Conservation (phyloP, 768 basidiomycete species). For the Suillus plorans region DNA sequence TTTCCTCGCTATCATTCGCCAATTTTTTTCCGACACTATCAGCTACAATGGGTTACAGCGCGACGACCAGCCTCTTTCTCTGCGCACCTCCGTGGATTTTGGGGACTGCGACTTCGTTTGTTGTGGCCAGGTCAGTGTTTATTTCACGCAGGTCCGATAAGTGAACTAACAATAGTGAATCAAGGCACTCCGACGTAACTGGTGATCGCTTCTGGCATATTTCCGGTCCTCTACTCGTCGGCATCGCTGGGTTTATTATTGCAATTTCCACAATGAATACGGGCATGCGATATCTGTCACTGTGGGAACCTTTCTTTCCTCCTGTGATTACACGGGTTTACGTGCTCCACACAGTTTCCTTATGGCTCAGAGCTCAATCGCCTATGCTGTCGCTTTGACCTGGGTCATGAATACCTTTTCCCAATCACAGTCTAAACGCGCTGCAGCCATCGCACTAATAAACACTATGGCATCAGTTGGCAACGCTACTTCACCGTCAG, state of each 20-base stretch:
- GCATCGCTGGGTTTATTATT: constrained; percentile 67
- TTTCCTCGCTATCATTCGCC: constrained; percentile 64
- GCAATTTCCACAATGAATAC: constrained; percentile 62
- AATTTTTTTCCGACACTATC: constrained; percentile 78
- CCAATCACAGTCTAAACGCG: constrained; percentile 81
- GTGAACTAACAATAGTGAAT: constrained; percentile 6
- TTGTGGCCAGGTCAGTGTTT: constrained; percentile 43
- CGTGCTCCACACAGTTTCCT: constrained; percentile 50
- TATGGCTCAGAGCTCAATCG: constrained; percentile 69
- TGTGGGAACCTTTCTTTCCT: constrained; percentile 39
- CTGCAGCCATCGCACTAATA: constrained; percentile 78
- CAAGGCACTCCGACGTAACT: constrained; percentile 66
- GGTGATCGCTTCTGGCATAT: constrained; percentile 77
- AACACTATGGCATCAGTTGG: constrained; percentile 79
- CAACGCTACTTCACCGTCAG: constrained; percentile 76
- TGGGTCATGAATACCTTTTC: constrained; percentile 61
- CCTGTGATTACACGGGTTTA: background rate
- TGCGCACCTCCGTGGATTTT: constrained; percentile 77
- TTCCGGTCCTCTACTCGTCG: constrained; percentile 47
- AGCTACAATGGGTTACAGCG: constrained; percentile 64
- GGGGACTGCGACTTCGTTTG: constrained; percentile 55
- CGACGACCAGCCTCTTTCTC: constrained; percentile 63
- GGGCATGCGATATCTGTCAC: constrained; percentile 59
- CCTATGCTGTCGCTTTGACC: constrained; percentile 59
- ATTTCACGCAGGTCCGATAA: background rate